Conservation (phyloP, 768 basidiomycete genomes). For the Daedalea quercina region DNA sequence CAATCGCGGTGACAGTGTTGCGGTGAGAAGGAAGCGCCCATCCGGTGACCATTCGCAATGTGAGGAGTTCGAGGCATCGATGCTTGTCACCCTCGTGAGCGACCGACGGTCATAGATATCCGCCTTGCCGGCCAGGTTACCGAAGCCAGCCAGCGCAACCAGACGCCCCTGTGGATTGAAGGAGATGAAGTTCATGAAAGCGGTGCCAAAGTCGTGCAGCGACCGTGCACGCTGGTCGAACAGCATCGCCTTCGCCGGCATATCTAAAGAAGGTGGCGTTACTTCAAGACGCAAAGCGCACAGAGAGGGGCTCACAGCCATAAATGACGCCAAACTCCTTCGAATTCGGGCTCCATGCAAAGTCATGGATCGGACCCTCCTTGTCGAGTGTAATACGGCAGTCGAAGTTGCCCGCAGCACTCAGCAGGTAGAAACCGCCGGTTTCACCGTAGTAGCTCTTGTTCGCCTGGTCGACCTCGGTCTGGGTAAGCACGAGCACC, state of each 20-base stretch:
- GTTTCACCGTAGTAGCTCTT: conserved; percentile 99
- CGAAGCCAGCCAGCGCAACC: conserved; percentile 88
- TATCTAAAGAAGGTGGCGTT: conserved; percentile 42
- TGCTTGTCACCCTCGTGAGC: conserved; percentile 66
- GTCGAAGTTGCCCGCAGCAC: conserved; percentile 89
- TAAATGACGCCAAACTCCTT: conserved; percentile 97
- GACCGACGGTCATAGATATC: conserved; percentile 88
- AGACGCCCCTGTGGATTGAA: conserved; percentile 94
- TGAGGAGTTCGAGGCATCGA: conserved; percentile 91
- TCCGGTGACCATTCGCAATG: conserved; percentile 95
- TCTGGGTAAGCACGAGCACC: conserved; percentile 86
- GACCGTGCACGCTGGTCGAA: conserved; percentile 88
- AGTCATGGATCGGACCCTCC: conserved; percentile 97
- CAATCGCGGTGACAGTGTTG: conserved; percentile 90
- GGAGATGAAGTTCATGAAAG: conserved; percentile 86
- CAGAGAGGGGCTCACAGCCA: conserved; percentile 63
- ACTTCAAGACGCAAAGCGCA: not conserved
- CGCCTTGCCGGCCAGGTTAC: conserved; percentile 92
- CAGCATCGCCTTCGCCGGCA: conserved; percentile 91
- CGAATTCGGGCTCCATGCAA: conserved; percentile 91
- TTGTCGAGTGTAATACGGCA: conserved; percentile 86
- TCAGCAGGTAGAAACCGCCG: conserved; percentile 80
- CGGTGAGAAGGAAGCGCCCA: conserved; percentile 88
- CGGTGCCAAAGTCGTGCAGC: conserved; percentile 85
- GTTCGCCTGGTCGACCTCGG: conserved; percentile 95